Percentiles rank a stretch among this genome's conserved stretches.
Conservation (phyloP, 306 rosid species). For the Sicyos baderoa region DNA sequence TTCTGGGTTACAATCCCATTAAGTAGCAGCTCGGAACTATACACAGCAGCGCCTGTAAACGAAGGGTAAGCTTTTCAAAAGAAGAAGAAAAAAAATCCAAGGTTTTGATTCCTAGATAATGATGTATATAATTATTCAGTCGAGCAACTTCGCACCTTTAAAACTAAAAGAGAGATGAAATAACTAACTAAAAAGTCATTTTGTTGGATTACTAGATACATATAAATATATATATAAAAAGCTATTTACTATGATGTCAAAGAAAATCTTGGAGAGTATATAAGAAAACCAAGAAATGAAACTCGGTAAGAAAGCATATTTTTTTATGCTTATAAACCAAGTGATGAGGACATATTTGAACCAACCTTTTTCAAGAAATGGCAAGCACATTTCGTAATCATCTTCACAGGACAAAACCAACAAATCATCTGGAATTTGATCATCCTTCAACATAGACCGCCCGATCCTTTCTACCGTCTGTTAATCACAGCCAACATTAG, state of each 20-base stretch:
- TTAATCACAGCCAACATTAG: constrained; percentile 6
- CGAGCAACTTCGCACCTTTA: too few relatives aligned
- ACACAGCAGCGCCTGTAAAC: constrained; percentile 62
- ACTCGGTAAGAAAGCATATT: background rate
- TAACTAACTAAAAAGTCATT: too few relatives aligned
- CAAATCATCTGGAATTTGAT: constrained; percentile 52
- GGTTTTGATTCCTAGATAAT: background rate
- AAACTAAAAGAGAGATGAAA: too few relatives aligned
- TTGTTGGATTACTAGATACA: too few relatives aligned
- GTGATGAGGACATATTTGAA: background rate
- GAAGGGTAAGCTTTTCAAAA: constrained; percentile 13
- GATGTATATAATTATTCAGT: background rate
- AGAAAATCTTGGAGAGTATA: background rate
- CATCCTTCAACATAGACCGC: constrained; percentile 44
- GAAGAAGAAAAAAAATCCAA: background rate
- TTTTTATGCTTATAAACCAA: background rate
- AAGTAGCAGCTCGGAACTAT: constrained; percentile 79
- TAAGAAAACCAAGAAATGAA: background rate
- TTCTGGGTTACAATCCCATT: constrained; percentile 88
- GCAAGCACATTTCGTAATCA: constrained; percentile 59
- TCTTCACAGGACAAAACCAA: constrained; percentile 85
- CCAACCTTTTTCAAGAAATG: constrained; percentile 81
- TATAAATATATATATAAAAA: too few relatives aligned
- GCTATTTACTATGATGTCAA: background rate
- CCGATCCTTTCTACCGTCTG: constrained; percentile 70